Evolutionary conservation across 495 filamentous ascomycete genomes (phyloP).

Genomic region (Lepidopterella palustris): DNA sequence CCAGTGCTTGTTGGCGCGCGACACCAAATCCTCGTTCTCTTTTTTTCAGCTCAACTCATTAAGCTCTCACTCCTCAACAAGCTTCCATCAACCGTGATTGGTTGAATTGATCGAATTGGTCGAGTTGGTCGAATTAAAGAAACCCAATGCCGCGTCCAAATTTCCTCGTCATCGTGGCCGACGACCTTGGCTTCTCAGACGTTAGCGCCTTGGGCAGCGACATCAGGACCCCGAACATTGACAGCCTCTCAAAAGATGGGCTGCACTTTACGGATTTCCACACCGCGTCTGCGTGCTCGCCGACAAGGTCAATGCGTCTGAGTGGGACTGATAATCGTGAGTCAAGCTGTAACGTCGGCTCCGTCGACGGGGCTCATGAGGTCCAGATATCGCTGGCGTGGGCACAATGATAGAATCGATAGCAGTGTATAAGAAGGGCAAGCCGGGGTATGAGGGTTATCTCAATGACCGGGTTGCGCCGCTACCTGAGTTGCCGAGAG

Average conservation of each 20-base stretch:
- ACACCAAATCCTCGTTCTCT: too few relatives aligned
- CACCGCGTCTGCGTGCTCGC: conserved; percentile 35
- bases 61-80: too few relatives aligned
- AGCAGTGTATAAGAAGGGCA: conserved; percentile 33
- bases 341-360: not conserved
- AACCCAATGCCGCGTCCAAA: conserved; percentile 28
- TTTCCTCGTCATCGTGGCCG: conserved; percentile 35
- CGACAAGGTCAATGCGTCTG: conserved; percentile 41
- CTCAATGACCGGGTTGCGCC: conserved; percentile 55
- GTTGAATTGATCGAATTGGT: too few relatives aligned
- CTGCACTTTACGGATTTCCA: conserved; percentile 33
- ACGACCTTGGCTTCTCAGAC: conserved; percentile 37
- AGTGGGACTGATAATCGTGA: conserved; percentile 44
- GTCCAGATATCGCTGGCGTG: conserved; percentile 37
- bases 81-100: too few relatives aligned
- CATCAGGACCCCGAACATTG: conserved; percentile 34
- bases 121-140: too few relatives aligned
- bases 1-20: too few relatives aligned
- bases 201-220: conserved; percentile 31
- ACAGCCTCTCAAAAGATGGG: conserved; percentile 31
- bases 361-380: not conserved
- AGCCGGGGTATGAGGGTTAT: conserved; percentile 57
- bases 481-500: conserved; percentile 53
- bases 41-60: too few relatives aligned
- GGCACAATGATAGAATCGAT: conserved; percentile 38